These are phyloP conservation scores for Crepidotus variabilis DNA, from an alignment of 768 basidiomycete species.

Conservation along the genomic window DNA sequence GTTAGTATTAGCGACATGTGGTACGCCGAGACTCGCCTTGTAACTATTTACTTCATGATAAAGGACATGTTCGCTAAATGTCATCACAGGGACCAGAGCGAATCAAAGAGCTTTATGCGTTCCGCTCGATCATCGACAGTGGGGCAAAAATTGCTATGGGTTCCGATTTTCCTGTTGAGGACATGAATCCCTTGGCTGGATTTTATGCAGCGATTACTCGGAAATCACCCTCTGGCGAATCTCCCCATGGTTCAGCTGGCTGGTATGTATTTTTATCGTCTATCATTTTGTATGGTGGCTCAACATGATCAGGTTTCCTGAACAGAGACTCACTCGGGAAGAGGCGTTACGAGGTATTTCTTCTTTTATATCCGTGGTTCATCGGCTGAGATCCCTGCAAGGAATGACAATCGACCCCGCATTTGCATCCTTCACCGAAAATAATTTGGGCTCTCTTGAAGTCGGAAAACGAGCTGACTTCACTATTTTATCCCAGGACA, in stretches of 20 bases:
- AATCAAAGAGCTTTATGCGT: slow-evolving; percentile 84
- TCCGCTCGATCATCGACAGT: slow-evolving; percentile 64
- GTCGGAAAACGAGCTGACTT: slow-evolving; percentile 83
- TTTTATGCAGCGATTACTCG: slow-evolving; percentile 90
- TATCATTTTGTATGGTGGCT: not conserved
- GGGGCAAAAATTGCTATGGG: slow-evolving; percentile 74
- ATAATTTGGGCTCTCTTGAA: slow-evolving; percentile 69
- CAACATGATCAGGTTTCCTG: slow-evolving; percentile 62
- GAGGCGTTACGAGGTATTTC: slow-evolving; percentile 70
- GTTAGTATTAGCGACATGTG: slow-evolving; percentile 80
- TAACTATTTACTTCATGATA: slow-evolving; percentile 28
- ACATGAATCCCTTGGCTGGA: slow-evolving; percentile 76
- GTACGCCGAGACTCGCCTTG: slow-evolving; percentile 81
- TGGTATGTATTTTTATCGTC: slow-evolving; percentile 51
- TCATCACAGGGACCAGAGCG: slow-evolving; percentile 68
- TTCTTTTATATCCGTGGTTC: not conserved
- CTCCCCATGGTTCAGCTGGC: slow-evolving; percentile 79
- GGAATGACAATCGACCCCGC: slow-evolving; percentile 86
- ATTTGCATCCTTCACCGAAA: slow-evolving; percentile 81
- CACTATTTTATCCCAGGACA: slow-evolving; percentile 78
- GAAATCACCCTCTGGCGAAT: slow-evolving; percentile 60
- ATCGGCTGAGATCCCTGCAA: slow-evolving; percentile 27
- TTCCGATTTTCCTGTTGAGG: slow-evolving; percentile 89
- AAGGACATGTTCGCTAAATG: slow-evolving; percentile 4
- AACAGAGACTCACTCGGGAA: slow-evolving; percentile 67